Base-by-base conservation (phyloP, 495 filamentous ascomycete genomes). In the Parachaetomium inaequale region DNA sequence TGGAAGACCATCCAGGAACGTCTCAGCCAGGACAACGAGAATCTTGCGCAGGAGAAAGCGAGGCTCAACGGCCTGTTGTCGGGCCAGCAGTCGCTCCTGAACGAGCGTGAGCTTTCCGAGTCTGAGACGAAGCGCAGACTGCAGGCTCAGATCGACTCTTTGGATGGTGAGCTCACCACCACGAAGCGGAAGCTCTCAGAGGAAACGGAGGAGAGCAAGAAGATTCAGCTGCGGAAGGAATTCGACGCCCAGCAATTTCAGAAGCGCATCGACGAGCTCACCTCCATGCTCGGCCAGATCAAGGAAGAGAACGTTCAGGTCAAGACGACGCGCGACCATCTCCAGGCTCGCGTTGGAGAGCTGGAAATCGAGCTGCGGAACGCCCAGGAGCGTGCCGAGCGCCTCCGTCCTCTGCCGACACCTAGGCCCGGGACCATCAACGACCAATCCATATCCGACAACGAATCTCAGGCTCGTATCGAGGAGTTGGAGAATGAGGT, bases 1-100 rank as follows among this genome's bases (percentile, higher is more conserved):
- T 93, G 87, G 89, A 96, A 93, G 76, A 89, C 84, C 50, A 93
- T 97, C 60, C 91, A 98, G 70, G 87, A 89, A 63, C 84, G 95
- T 40, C 79, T 97, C 21, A 87, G 80, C 62, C 89, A 92, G 51
- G 95, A 98, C 63, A 95, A 91, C 56, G 89, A 92, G 63, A 83
- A 77, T 14, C 78, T 97, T n/a, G 78, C 88, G 36, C 88, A 95
- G 61, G 95, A 98, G 70, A 87, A 88, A 45, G 79, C 82, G 42
- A 84, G 91, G 25, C 85, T 98, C 3, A 94, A 96, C 70, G 84
- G 81, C 46, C 75, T 95, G 34, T 82, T 96, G 42, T 81, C 85
- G 23, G 91, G 87, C 63, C 82, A 96, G 28, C 92, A 98, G 64
- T 92, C 85, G 5, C 79, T 98, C 2, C 83, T 90, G 51, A 96